Percentiles rank a stretch among this genome's conserved stretches.
phyloP scores from a whole-genome alignment of 2,329 filamentous ascomycete genomes.

The Elsinoe batatas region DNA sequence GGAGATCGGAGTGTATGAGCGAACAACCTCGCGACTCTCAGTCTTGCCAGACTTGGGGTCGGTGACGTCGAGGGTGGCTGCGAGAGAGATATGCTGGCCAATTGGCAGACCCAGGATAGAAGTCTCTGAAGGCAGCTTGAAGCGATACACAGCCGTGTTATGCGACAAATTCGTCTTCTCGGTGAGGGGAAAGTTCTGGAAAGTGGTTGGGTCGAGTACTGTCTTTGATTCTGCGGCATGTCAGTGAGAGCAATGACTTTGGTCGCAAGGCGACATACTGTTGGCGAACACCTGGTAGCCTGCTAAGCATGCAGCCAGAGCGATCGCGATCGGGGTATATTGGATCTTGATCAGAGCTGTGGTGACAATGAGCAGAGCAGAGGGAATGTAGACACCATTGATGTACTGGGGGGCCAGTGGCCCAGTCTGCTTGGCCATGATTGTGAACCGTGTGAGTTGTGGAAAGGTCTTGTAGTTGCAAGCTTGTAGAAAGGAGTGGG shows the following conservation, averaged over 20 bases:
- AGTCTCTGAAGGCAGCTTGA: constrained; percentile 65
- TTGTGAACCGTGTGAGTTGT: not conserved
- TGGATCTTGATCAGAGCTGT: constrained; percentile 69
- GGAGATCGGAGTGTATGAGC: constrained; percentile 86
- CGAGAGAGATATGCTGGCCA: constrained; percentile 97
- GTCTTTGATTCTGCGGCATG: constrained; percentile 56
- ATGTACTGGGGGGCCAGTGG: constrained; percentile 53
- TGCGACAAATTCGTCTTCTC: constrained; percentile 95
- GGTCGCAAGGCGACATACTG: constrained; percentile 43
- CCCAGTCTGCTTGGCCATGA: constrained; percentile 25
- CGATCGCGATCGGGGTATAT: constrained; percentile 61
- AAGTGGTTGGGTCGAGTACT: constrained; percentile 74
- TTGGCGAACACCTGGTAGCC: constrained; percentile 59
- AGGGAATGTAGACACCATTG: constrained; percentile 75
- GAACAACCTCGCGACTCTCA: constrained; percentile 70
- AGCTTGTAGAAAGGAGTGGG: not conserved
- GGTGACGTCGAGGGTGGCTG: constrained; percentile 65
- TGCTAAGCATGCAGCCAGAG: constrained; percentile 56
- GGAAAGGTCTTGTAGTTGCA: not conserved
- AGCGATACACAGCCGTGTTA: constrained; percentile 99
- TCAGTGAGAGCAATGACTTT: not conserved
- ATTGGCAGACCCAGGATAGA: constrained; percentile 62
- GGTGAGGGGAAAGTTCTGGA: constrained; percentile 86
- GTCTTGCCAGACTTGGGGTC: constrained; percentile 54
- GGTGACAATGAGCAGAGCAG: constrained; percentile 66